Base-by-base conservation (phyloP, 139 green algal genomes). In the Tetradesmus obliquus region DNA sequence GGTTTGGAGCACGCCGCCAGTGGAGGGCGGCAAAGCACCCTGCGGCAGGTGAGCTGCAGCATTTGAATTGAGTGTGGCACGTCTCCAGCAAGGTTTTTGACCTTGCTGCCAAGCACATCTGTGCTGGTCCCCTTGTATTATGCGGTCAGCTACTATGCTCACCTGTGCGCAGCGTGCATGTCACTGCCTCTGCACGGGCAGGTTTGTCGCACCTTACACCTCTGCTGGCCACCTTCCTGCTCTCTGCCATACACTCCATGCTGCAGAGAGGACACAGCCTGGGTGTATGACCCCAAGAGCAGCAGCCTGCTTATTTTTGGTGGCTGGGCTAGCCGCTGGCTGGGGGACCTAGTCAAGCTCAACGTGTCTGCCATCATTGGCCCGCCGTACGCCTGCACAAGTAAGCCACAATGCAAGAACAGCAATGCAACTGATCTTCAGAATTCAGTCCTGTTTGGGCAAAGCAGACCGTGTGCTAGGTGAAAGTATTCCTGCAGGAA, bases 281-380 rank as follows among this genome's bases (percentile, higher is more conserved):
- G 97, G 97, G 94, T 96, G 5, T 98, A 96, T 90, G 97, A 99
- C 92, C 84, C 91, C 82, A 97, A 96, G 83, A 95, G 94, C 62
- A 97, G 95, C 95, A 95, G 92, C 86, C 90, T 99, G 69, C 92
- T 98, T 6, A 79, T 98, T 22, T 99, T 98, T 93, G 97, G 97
- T 87, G 97, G 97, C 74, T 99, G 97, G 97, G 92, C 96, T 55
- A 97, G 96, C 93, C 94, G 97, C 55, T 99, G 97, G 97, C 93
- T 99, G n/a, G 96, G 96, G 69, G 97, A 99, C 94, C 94, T 94
- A 55, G 94, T 96, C 88, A 96, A 95, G 90, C 93, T 97, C 3
- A 97, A 98, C 92, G 95, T 98, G 53, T 96, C 95, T 15, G 94
- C 95, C 72, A 97, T 99, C 94, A 97, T 99, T 80, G 97, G 97